A percentile compares a stretch with the other conserved stretches of the same genome.
phyloP scores from a whole-genome alignment of 345 rosid species.

The Populus ilicifolia region DNA sequence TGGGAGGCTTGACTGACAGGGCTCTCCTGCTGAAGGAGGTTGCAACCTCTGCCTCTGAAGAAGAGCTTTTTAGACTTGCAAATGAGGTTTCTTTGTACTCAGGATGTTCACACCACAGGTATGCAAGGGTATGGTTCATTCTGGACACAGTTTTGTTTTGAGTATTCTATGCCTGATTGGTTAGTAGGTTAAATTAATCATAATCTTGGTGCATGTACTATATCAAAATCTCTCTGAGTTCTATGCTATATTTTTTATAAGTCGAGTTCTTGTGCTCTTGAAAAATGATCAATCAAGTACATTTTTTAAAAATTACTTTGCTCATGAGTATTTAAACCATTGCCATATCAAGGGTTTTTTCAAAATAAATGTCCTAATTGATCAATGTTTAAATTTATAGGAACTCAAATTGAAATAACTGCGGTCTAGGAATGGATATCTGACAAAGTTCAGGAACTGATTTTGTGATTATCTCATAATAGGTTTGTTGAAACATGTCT shows the following conservation, averaged over 20 bases:
- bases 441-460: neutral
- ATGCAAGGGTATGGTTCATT: neutral
- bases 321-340: too few relatives aligned
- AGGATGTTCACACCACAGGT: conserved; percentile 94
- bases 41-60: conserved; percentile 56
- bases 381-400: neutral
- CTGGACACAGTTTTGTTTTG: neutral
- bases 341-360: too few relatives aligned
- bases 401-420: neutral
- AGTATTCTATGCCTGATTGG: neutral
- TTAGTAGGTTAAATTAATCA: neutral
- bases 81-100: conserved; percentile 74
- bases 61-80: conserved; percentile 62
- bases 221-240: neutral
- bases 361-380: neutral
- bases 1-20: conserved; percentile 70
- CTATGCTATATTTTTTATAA: neutral
- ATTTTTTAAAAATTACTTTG: neutral
- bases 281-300: neutral
- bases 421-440: neutral
- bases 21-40: conserved; percentile 74
- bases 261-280: neutral
- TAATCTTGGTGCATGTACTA: neutral
- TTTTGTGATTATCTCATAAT: neutral
- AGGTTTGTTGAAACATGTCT: neutral